Evolutionary conservation across 208 protist genomes (phyloP).

Genomic region (Trypanosoma cruzi): DNA sequence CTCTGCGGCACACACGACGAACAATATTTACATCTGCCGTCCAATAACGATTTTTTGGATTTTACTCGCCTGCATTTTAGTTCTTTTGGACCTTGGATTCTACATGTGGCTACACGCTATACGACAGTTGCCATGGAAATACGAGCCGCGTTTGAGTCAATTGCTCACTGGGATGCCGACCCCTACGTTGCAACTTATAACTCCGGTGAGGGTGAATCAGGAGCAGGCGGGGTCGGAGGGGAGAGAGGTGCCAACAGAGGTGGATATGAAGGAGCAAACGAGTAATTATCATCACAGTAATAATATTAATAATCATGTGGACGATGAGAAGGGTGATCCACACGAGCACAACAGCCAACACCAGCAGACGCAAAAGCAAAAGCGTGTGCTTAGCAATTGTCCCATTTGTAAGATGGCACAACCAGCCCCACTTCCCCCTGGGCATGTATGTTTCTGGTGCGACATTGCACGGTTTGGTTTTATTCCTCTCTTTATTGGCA

Average conservation of each 20-base stretch:
- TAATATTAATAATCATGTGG: neutral
- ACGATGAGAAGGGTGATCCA: neutral
- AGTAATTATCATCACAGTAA: neutral
- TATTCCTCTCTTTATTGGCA: slow-evolving; percentile 42
- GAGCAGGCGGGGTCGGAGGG: neutral
- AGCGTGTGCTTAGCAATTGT: slow-evolving; percentile 29
- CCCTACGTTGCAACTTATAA: neutral
- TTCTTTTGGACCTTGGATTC: slow-evolving; percentile 31
- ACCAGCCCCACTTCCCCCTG: slow-evolving; percentile 36
- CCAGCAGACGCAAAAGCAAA: neutral
- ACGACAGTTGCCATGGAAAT: slow-evolving; percentile 63
- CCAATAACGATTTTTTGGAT: slow-evolving; percentile 33
- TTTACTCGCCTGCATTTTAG: slow-evolving; percentile 38
- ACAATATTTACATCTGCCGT: slow-evolving; percentile 79
- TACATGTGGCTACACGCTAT: slow-evolving; percentile 50
- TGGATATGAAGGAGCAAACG: neutral
- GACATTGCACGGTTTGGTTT: slow-evolving; percentile 51
- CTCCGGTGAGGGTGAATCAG: neutral
- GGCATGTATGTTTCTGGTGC: slow-evolving; percentile 70
- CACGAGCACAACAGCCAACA: neutral
- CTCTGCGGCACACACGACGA: slow-evolving; percentile 42
- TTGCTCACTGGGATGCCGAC: slow-evolving; percentile 15
- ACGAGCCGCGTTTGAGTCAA: slow-evolving; percentile 46
- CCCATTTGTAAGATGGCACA: slow-evolving; percentile 57
- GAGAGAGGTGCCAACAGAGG: neutral